Conservation (phyloP, 1,284 basidiomycete species). For the Moesziomyces sp. region DNA sequence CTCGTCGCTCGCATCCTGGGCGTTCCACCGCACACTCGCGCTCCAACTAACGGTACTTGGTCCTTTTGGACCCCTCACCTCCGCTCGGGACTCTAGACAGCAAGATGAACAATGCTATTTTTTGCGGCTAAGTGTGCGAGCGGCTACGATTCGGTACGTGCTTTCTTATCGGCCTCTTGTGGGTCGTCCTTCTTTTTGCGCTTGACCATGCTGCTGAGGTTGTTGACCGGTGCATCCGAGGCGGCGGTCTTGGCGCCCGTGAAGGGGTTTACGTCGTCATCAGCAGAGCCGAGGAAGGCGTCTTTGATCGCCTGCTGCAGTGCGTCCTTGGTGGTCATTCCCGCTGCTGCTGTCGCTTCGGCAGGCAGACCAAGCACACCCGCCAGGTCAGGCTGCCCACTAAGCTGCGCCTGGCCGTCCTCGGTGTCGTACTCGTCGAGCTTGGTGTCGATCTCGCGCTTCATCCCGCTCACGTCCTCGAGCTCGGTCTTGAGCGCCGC, state of each 20-base stretch:
- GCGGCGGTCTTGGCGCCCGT: constrained; percentile 16
- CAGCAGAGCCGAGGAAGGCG: constrained; percentile 57
- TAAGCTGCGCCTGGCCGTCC: constrained; percentile 46
- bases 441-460: constrained; percentile 61
- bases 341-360: constrained; percentile 17
- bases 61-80: constrained; percentile 32
- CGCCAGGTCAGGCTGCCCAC: constrained; percentile 36
- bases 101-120: no score
- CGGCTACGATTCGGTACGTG: constrained; percentile 27
- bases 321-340: constrained; percentile 46
- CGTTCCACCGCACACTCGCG: constrained; percentile 69
- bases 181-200: constrained; percentile 55
- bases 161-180: constrained; percentile 33
- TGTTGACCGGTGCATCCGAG: constrained; percentile 50
- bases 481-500: constrained; percentile 47
- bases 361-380: constrained; percentile 33
- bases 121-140: background rate
- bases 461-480: constrained; percentile 57
- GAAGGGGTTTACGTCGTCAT: constrained; percentile 19
- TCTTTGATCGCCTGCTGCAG: constrained; percentile 64
- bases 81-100: constrained; percentile 16
- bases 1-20: constrained; percentile 81
- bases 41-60: constrained; percentile 22
- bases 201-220: constrained; percentile 59
- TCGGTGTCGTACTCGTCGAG: constrained; percentile 59